phyloP scores from a whole-genome alignment of 371 early-diverging fungal genomes.

The Blyttiomyces sp. region DNA sequence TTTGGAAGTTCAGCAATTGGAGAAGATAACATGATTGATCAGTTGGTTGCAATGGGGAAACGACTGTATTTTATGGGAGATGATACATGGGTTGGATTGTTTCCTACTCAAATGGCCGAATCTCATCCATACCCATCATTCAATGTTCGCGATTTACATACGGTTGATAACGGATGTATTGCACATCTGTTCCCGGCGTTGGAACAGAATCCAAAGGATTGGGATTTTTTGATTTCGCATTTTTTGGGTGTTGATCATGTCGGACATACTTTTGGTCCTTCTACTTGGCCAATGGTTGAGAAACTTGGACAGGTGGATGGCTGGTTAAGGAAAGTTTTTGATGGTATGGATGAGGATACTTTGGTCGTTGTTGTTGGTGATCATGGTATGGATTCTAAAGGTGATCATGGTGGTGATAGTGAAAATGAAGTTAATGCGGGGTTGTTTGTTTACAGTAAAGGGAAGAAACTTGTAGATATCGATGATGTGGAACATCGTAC shows the following conservation, averaged over 20 bases:
- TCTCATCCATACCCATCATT: slow-evolving; percentile 80
- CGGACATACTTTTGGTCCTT: slow-evolving; percentile 91
- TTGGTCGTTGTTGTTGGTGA: slow-evolving; percentile 94
- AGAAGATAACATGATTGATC: slow-evolving; percentile 84
- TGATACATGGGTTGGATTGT: slow-evolving; percentile 90
- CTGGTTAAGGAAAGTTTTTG: slow-evolving; percentile 65
- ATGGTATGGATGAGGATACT: slow-evolving; percentile 78
- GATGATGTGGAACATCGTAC: neutral
- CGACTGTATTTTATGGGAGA: slow-evolving; percentile 88
- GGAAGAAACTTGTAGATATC: slow-evolving; percentile 14
- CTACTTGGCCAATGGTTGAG: slow-evolving; percentile 76
- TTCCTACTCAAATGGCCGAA: slow-evolving; percentile 61
- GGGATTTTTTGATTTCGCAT: slow-evolving; percentile 85
- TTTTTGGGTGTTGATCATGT: slow-evolving; percentile 96
- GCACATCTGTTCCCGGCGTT: slow-evolving; percentile 53
- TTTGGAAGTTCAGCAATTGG: slow-evolving; percentile 76
- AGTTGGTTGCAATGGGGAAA: slow-evolving; percentile 48
- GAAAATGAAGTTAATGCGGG: slow-evolving; percentile 83
- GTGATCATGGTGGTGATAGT: slow-evolving; percentile 98
- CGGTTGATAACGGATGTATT: slow-evolving; percentile 84
- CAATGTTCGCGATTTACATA: slow-evolving; percentile 86
- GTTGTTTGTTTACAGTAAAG: slow-evolving; percentile 68
- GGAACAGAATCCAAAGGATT: slow-evolving; percentile 35
- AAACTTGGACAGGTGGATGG: slow-evolving; percentile 84
- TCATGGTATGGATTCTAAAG: slow-evolving; percentile 98